Evolutionary conservation across 2,329 filamentous ascomycete species (phyloP).

Genomic region (Aspergillus fijiensis): DNA sequence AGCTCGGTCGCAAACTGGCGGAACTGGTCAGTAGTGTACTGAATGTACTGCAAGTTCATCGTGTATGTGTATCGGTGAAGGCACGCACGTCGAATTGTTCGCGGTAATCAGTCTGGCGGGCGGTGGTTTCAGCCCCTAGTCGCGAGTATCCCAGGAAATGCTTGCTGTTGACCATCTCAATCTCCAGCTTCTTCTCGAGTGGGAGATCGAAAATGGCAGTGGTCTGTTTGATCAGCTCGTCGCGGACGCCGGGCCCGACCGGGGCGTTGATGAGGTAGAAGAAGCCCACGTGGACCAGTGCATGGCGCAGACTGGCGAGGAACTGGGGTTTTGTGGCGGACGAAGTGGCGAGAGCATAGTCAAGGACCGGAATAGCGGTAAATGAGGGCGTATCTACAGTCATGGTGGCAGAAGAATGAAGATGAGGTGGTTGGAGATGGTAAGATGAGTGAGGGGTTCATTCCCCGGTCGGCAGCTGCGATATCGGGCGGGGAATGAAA

Average conservation of each 20-base stretch:
- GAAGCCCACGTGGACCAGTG: not conserved
- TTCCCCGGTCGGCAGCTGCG: no score
- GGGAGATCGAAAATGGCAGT: slow-evolving; percentile 47
- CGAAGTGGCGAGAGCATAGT: not conserved
- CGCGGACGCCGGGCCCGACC: not conserved
- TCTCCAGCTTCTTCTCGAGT: slow-evolving; percentile 49
- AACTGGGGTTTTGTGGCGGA: not conserved
- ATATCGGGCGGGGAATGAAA: no score
- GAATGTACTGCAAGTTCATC: slow-evolving; percentile 10
- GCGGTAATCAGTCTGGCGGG: slow-evolving; percentile 33
- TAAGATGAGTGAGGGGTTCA: no score
- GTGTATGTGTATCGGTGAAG: not conserved
- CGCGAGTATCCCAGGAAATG: slow-evolving; percentile 40
- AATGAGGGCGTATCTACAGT: not conserved
- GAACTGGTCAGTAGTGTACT: not conserved
- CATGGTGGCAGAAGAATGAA: not conserved
- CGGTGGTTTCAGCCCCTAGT: slow-evolving; percentile 37
- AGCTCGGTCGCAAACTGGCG: slow-evolving; percentile 38
- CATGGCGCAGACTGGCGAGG: not conserved
- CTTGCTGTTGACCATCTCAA: slow-evolving; percentile 45
- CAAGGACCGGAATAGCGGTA: not conserved
- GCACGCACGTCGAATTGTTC: slow-evolving; percentile 38
- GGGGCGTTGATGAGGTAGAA: not conserved
- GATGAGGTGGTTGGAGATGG: no score
- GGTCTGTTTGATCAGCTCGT: slow-evolving; percentile 37